Percentiles rank a stretch among this genome's conserved stretches.
Evolutionary conservation across 257 asterid genomes (phyloP).

Genomic region (Agastache rugosa): DNA sequence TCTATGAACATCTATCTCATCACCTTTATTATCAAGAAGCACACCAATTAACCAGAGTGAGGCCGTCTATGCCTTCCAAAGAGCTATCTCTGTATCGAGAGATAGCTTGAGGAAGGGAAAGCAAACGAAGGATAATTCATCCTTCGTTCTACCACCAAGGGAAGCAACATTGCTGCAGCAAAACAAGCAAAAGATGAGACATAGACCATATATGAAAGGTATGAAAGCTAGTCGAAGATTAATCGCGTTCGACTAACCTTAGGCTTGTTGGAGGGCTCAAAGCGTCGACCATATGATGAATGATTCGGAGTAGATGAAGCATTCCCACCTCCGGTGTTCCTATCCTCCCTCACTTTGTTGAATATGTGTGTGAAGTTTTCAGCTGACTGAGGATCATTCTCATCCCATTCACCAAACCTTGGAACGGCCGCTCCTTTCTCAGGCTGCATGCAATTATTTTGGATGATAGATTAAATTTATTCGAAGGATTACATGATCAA

Average conservation of each 20-base stretch:
- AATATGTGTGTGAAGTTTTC: slow-evolving; percentile 68
- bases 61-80: slow-evolving; percentile 28
- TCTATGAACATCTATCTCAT: slow-evolving; percentile 1
- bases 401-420: slow-evolving; percentile 81
- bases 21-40: slow-evolving; percentile 37
- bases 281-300: slow-evolving; percentile 10
- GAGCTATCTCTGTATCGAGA: slow-evolving; percentile 27
- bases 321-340: slow-evolving; percentile 45
- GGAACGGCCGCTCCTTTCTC: slow-evolving; percentile 73
- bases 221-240: neutral
- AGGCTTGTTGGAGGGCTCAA: slow-evolving; percentile 32
- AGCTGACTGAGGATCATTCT: slow-evolving; percentile 63
- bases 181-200: neutral
- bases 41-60: slow-evolving; percentile 28
- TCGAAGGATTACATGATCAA: neutral
- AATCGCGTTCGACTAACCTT: slow-evolving; percentile 36
- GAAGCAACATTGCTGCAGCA: slow-evolving; percentile 54
- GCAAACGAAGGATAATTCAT: neutral
- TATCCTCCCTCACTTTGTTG: slow-evolving; percentile 58
- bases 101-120: neutral
- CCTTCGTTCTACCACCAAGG: slow-evolving; percentile 49
- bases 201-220: neutral
- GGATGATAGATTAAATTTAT: neutral
- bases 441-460: slow-evolving; percentile 39
- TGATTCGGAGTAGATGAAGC: slow-evolving; percentile 40